A percentile compares a stretch with the other conserved stretches of the same genome.
Evolutionary conservation across 1,284 basidiomycete genomes (phyloP).

Genomic region (Ustilago nuda): DNA sequence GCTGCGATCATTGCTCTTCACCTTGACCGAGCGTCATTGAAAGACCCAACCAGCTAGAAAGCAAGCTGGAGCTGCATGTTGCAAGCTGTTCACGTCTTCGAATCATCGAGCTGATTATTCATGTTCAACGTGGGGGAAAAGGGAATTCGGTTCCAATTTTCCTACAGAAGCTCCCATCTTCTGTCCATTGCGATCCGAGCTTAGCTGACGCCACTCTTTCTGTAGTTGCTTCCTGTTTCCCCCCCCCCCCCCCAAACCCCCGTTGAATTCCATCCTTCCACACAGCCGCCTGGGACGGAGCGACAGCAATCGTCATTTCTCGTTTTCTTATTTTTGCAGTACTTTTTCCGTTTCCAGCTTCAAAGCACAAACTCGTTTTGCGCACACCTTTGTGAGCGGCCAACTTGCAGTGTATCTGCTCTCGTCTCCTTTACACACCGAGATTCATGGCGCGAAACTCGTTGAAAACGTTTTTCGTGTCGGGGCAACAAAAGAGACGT

Average conservation of each 20-base stretch:
- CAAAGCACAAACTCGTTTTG: neutral
- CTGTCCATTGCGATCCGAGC: conserved; percentile 5
- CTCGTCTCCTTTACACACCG: neutral
- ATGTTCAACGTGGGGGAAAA: no score
- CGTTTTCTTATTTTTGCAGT: neutral
- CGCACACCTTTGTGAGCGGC: neutral
- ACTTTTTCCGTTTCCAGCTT: neutral
- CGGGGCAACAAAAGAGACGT: neutral
- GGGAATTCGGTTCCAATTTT: neutral
- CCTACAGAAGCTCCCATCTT: neutral
- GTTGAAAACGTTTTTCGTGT: neutral
- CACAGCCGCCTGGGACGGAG: neutral
- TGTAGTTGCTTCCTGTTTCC: neutral
- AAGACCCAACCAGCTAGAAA: no score
- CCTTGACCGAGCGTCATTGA: no score
- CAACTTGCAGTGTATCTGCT: neutral
- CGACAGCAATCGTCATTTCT: neutral
- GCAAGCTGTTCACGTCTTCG: no score
- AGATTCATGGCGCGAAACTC: neutral
- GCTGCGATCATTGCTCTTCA: no score
- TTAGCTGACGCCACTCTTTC: neutral
- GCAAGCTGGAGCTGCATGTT: no score
- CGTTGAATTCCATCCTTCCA: neutral
- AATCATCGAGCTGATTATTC: no score
- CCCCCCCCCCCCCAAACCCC: neutral